Conservation (phyloP, 768 basidiomycete genomes). For the Obba rivulosa region DNA sequence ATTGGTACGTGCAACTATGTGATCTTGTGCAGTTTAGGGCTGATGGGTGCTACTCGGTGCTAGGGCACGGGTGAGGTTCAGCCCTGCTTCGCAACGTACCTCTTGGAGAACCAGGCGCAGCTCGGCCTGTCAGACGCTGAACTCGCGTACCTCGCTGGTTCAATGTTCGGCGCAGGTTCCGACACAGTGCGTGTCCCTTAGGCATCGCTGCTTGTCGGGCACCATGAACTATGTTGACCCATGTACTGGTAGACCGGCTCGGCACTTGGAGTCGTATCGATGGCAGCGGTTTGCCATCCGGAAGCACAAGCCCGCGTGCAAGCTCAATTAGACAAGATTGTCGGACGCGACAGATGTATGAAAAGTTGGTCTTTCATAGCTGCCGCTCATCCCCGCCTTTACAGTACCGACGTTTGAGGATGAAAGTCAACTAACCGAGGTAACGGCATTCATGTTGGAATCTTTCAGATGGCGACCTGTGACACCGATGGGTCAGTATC, state of each 20-base stretch:
- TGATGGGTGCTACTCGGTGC: too few species aligned
- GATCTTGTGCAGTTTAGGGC: not conserved
- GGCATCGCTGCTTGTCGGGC: not conserved
- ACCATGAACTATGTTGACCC: too few species aligned
- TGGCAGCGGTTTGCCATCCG: constrained; percentile 33
- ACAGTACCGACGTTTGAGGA: constrained; percentile 37
- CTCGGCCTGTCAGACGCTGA: constrained; percentile 29
- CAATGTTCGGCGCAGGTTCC: constrained; percentile 38
- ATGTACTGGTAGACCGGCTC: constrained; percentile 22
- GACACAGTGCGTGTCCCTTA: constrained; percentile 29
- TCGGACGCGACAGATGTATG: constrained; percentile 30
- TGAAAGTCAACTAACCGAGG: constrained; percentile 27
- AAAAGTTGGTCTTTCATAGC: not conserved
- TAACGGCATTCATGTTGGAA: constrained; percentile 37
- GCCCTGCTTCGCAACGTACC: constrained; percentile 30
- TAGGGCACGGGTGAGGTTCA: constrained; percentile 22
- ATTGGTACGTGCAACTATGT: constrained; percentile 19
- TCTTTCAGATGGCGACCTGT: constrained; percentile 37
- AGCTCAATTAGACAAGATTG: constrained; percentile 30
- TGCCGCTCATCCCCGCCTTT: not conserved
- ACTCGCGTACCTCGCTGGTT: constrained; percentile 33
- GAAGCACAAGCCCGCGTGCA: constrained; percentile 28
- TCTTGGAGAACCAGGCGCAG: constrained; percentile 32
- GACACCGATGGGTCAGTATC: constrained; percentile 23
- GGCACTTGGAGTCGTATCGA: constrained; percentile 22